Evolutionary conservation across 1,139 yeast species (phyloP).

Genomic region (Hemisphaericaspora xylanilytica): DNA sequence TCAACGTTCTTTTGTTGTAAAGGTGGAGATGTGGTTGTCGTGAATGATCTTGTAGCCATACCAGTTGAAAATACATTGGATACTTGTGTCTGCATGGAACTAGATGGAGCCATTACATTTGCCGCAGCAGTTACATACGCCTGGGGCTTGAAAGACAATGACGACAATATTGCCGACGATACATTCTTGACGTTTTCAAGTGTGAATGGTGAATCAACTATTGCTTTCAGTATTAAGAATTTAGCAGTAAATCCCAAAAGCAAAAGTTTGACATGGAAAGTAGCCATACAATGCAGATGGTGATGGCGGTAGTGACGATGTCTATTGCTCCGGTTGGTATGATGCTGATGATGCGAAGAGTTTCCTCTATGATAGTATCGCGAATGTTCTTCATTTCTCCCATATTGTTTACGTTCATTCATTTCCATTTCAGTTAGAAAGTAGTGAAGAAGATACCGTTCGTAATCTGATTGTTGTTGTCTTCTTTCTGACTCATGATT

Average conservation of each 20-base stretch:
- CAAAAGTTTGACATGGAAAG: conserved; percentile 9
- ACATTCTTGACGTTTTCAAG: conserved; percentile 11
- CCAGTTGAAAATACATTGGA: conserved; percentile 3
- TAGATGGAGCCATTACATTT: conserved; percentile 2
- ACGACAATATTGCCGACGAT: conserved; percentile 8
- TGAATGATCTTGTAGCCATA: background rate
- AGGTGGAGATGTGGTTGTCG: background rate
- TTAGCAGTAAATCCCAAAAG: conserved; percentile 13
- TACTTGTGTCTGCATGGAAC: background rate
- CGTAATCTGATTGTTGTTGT: conserved; percentile 12
- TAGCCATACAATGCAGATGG: conserved; percentile 1
- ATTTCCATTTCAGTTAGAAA: conserved; percentile 11
- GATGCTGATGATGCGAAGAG: conserved; percentile 1
- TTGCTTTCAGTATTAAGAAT: conserved; percentile 13
- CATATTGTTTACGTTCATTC: conserved; percentile 11
- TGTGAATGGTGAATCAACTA: conserved; percentile 10
- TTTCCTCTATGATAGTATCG: background rate
- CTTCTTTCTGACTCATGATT: conserved; percentile 29
- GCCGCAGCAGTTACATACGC: conserved; percentile 1
- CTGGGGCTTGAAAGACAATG: conserved; percentile 9
- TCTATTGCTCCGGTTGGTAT: conserved; percentile 6
- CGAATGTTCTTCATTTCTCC: conserved; percentile 2
- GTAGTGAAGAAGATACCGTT: conserved; percentile 12
- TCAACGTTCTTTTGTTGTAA: background rate
- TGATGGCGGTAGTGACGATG: conserved; percentile 1